These are phyloP conservation scores for Erucastrum elatum DNA, from an alignment of 345 rosid species.

Conservation along the genomic window DNA sequence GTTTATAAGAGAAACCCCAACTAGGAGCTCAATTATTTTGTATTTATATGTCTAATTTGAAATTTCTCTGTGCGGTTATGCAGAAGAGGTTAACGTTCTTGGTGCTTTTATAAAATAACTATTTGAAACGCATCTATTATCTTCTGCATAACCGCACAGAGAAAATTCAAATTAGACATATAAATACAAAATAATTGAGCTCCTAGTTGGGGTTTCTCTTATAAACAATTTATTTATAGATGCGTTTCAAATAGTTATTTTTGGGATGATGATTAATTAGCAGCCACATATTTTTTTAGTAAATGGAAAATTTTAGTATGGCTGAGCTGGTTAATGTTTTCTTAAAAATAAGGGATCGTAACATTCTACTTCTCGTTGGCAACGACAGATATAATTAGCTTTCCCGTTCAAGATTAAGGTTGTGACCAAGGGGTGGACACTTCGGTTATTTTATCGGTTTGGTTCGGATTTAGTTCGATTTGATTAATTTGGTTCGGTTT, in stretches of 20 bases:
- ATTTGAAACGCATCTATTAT: too few relatives aligned
- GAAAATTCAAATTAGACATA: neutral
- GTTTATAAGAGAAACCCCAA: neutral
- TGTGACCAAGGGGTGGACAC: too few relatives aligned
- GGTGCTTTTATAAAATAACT: neutral
- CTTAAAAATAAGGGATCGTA: neutral
- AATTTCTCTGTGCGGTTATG: neutral
- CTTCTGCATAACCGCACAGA: neutral
- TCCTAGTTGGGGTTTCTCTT: slow-evolving; percentile 8
- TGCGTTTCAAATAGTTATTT: neutral
- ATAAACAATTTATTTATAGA: slow-evolving; percentile 4
- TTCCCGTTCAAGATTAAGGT: neutral
- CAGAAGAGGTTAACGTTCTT: neutral
- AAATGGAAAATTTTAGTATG: neutral
- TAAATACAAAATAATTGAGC: slow-evolving; percentile 7
- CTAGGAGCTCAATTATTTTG: neutral
- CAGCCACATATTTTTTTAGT: neutral
- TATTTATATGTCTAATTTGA: slow-evolving; percentile 14
- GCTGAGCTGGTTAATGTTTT: neutral
- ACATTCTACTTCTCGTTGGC: too few relatives aligned
- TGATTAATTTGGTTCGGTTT: too few relatives aligned
- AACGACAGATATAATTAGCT: neutral
- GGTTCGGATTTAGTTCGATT: too few relatives aligned
- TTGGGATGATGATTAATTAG: neutral
- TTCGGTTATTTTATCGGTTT: too few relatives aligned